These are phyloP conservation scores for Closterium sp. DNA, from an alignment of 139 green algal genomes.

Conservation along the genomic window DNA sequence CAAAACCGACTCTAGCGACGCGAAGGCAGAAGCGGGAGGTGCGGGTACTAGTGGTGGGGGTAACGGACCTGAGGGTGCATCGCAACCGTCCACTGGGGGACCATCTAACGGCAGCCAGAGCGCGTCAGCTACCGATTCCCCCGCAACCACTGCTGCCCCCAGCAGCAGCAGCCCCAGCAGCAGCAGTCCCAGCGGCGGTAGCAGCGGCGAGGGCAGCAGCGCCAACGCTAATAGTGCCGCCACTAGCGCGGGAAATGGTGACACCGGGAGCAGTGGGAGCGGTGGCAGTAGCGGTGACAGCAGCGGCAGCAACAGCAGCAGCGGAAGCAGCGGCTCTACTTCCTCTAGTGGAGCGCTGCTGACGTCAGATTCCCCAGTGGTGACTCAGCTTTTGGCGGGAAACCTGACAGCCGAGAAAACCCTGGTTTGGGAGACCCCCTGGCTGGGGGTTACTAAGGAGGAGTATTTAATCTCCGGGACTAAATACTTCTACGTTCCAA, in stretches of 20 bases:
- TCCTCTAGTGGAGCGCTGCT: background rate
- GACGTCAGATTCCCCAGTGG: background rate
- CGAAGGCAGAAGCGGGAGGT: background rate
- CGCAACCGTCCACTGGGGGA: background rate
- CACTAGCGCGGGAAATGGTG: background rate
- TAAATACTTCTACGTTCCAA: background rate
- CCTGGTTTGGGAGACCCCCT: background rate
- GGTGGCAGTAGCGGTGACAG: too few relatives aligned
- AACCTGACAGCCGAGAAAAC: background rate
- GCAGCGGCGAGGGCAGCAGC: background rate
- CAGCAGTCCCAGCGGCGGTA: background rate
- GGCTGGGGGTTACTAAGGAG: background rate
- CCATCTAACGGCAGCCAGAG: background rate
- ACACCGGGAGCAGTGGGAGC: background rate
- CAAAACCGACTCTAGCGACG: background rate
- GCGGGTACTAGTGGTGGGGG: background rate
- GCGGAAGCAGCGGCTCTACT: background rate
- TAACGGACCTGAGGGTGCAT: background rate
- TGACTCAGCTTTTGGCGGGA: background rate
- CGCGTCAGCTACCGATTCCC: background rate
- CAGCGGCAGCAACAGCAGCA: background rate
- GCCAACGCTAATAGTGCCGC: background rate
- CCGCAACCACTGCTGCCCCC: background rate
- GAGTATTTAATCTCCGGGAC: background rate
- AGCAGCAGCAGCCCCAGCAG: background rate